phyloP scores from a whole-genome alignment of 169 alveolate species.

The Perkinsus marinus region DNA sequence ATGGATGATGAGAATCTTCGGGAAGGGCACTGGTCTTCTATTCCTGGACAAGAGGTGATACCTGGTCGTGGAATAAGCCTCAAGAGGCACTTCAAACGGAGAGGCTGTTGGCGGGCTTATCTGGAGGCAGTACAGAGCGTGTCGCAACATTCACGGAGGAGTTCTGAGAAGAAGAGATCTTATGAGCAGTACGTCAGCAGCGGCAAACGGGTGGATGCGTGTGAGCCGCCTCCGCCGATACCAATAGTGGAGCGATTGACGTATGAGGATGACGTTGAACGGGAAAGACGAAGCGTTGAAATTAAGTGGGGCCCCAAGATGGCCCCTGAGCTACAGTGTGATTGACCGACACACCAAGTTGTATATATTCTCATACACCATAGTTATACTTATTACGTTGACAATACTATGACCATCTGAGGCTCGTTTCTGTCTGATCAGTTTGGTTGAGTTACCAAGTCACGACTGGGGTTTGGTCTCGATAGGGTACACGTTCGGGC shows the following conservation, averaged over 20 bases:
- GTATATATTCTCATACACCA: not conserved
- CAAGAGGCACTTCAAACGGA: not conserved
- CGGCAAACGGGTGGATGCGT: not conserved
- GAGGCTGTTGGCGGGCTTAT: not conserved
- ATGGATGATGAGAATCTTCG: not conserved
- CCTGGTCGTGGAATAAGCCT: not conserved
- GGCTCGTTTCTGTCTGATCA: not conserved
- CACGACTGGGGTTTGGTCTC: no score
- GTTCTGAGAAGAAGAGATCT: not conserved
- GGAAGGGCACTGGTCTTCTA: not conserved
- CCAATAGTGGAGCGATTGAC: not conserved
- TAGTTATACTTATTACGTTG: not conserved
- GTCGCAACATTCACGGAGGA: not conserved
- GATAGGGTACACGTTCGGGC: no score
- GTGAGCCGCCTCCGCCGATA: not conserved
- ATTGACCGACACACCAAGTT: not conserved
- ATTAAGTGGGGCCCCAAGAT: not conserved
- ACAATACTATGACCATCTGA: not conserved
- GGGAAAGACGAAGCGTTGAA: not conserved
- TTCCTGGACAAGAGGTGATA: not conserved
- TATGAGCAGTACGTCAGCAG: not conserved
- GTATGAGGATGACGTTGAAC: not conserved
- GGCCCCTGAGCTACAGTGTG: not conserved
- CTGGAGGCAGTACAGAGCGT: not conserved
- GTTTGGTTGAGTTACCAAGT: no score